Base-by-base conservation (phyloP, 768 basidiomycete genomes). In the Lentinula detonsa region DNA sequence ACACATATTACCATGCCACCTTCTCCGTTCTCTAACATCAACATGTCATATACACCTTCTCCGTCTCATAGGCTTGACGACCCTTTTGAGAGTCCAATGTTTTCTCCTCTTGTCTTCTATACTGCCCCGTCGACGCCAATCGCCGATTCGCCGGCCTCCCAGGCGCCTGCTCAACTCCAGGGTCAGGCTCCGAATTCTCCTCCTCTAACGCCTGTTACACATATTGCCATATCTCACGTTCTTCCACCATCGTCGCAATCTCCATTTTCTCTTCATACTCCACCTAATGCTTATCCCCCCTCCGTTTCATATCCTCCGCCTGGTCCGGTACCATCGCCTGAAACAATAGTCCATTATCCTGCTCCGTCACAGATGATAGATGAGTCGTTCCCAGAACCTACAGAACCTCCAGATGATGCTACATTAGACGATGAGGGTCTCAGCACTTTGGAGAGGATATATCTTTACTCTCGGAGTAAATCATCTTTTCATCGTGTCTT, bases 361-460 rank as follows among this genome's bases (percentile, higher is more conserved):
- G 52, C 51, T 23, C 52, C 63, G 63, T 34, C 45, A 52, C 28
- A 58, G 64, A 33, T 63, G 62, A 65, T 74, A 7, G 77, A 79
- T 53, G 74, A 75, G 61, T 69, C 74, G 39, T 74, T 76, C 61
- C 77, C 76, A 40, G 43, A 51, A 54, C 57, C 63, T 43, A 54
- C 64, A 61, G 77, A 78, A 66, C 64, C 75, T 61, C 69, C 74
- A 59, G 59, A 77, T 60, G 79, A 80, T 69, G 68, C 76, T 60
- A 70, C 72, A 50, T 71, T 81, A 68, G 93, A 95, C 65, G 91
- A 94, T 65, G 92, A 93, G 64, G 84, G 85, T 58, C 80, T 95
- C 63, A 91, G 76, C 71, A 83, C 91, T 21, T 84, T 98, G 52
- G 95, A 98, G 75, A 88, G 90, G 69, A 95, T 96, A 63, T 97